Evolutionary conservation across 2,329 filamentous ascomycete genomes (phyloP), one percentile per base, ranked within the genome.

Genomic region (Epichloe elymi): DNA sequence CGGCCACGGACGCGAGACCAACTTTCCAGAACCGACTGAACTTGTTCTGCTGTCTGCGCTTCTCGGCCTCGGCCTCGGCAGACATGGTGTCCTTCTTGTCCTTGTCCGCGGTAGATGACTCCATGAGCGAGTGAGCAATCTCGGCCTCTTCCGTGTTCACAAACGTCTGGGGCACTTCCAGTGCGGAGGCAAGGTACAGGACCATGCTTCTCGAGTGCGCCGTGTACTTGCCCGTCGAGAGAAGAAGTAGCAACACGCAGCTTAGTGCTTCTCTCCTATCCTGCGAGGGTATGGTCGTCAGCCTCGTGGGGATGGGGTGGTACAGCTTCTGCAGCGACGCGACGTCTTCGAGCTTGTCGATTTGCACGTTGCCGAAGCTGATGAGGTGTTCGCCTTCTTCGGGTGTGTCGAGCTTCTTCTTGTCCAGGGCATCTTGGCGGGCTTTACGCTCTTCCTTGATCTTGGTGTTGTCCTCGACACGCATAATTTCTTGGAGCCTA

Each of bases 11-110:
- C 0, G 90, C 91, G 26, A 96, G 73, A 0, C 90, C 88, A 19
- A 96, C 88, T 64, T 95, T 96, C 87, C 88, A 95, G 64, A 85
- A 85, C 8, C 89, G 74, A 19, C 79, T 74, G 8, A 76, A 69
- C 57, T 86, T 80, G 50, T 85, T 86, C 53, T 86, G 78, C 55
- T 90, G 82, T 14, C 77, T 77, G 50, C 84, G 80, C 63, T 85
- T 86, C 61, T 85, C 79, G 0, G 82, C 82, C 63, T 93, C 88
- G 1, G 83, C 79, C 54, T 90, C 85, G 1, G 85, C 86, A 0
- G 82, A 83, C 72, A 94, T 83, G 43, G 60, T 57, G 20, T 75
- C 55, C 55, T 64, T 62, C 55, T 65, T 57, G 53, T 63, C 61
- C 8, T 69, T 65, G n/a, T 69, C 64, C 4, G 69, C 65, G 20